Base-by-base conservation (phyloP, 208 protist species). In the Trypanosoma conorhini region DNA sequence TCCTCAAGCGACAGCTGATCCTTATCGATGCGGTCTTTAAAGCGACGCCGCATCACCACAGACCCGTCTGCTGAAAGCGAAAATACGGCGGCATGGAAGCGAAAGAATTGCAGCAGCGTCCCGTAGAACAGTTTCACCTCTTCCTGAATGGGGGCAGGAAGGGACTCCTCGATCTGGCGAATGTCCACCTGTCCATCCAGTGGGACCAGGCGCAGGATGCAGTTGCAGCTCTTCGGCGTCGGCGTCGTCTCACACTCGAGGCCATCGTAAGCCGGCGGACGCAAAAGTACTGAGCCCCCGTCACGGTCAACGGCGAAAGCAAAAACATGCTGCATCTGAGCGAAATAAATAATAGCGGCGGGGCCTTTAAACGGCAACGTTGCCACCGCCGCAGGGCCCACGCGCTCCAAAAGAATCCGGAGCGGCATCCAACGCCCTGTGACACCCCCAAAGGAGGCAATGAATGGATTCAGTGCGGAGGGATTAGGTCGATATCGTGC, bases 251-350 rank as follows among this genome's bases (percentile, higher is more conserved):
- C 69, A 46, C 70, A 68, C 51, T 83, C 80, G 1, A 95, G 82
- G 3, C 82, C 85, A 51, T 77, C 70, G 70, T 86, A 92, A n/a
- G 76, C 79, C 0, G 72, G 68, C 62, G 75, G 80, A 21, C 87
- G 89, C 66, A 92, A 74, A 68, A 93, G 77, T 62, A 95, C 86
- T 21, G 91, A 76, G 13, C 82, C 65, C 13, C 79, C 81, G 28
- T 79, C 81, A 7, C 58, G 57, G 61, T 86, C 75, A 26, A 91
- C 80, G 0, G 92, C 79, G 70, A 97, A 97, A 51, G 73, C 74
- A 80, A 97, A 97, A 35, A 83, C 65, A 70, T 97, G 89, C 67
- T 97, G 92, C 92, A 97, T 95, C 72, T 97, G 89, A 1, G 92
- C 89, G 79, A 97, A 97, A 74, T 88, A 97, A 51, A 92, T 73